A percentile compares a stretch with the other conserved stretches of the same genome.
phyloP scores from a whole-genome alignment of 164 flowering plant species.

The Saururus chinensis region DNA sequence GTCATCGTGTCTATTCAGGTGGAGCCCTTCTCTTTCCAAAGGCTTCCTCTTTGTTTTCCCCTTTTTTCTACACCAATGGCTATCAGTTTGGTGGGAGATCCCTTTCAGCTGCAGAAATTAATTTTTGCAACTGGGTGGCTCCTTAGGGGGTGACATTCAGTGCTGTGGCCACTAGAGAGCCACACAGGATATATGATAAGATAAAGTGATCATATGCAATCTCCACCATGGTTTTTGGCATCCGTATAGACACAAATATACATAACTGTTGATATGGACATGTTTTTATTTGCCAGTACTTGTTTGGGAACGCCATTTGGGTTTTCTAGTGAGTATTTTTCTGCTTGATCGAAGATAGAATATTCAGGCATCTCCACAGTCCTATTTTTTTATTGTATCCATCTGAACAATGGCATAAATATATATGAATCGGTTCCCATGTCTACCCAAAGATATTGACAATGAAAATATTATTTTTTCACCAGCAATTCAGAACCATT shows the following conservation, averaged over 20 bases:
- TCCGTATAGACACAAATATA: too few relatives aligned
- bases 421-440: too few relatives aligned
- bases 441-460: too few relatives aligned
- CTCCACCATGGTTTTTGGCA: not conserved
- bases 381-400: too few relatives aligned
- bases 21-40: not conserved
- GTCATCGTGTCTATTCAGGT: not conserved
- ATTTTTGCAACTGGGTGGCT: not conserved
- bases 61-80: not conserved
- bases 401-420: too few relatives aligned
- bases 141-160: not conserved
- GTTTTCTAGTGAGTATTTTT: too few relatives aligned
- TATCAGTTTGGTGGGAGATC: not conserved
- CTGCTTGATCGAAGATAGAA: too few relatives aligned
- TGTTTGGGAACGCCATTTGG: too few relatives aligned
- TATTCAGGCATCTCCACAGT: too few relatives aligned
- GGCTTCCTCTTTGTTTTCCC: not conserved
- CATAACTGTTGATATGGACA: not conserved
- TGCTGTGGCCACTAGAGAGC: constrained; percentile 1
- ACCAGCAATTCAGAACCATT: too few relatives aligned
- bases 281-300: not conserved
- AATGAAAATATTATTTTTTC: too few relatives aligned
- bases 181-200: not conserved
- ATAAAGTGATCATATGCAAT: not conserved
- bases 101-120: not conserved